Percentiles rank a stretch among this genome's conserved stretches.
Conservation (phyloP, 1,284 basidiomycete genomes). For the Ustilago esculenta region DNA sequence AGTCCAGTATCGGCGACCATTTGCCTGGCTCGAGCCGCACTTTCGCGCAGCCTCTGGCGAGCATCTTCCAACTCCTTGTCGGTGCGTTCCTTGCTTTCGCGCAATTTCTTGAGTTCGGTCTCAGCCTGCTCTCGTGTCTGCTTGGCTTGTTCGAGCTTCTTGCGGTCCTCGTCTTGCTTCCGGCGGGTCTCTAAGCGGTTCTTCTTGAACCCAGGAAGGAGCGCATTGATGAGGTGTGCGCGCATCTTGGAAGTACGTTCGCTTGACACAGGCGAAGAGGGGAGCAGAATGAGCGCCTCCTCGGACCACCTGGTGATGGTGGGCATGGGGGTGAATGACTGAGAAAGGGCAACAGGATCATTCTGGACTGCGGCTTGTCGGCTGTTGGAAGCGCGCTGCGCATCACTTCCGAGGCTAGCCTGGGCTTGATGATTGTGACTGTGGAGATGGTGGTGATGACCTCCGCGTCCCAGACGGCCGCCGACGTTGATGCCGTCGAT, state of each 20-base stretch:
- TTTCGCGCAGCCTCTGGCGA: constrained; percentile 60
- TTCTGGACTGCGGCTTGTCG: constrained; percentile 24
- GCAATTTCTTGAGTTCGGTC: constrained; percentile 40
- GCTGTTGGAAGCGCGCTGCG: constrained; percentile 22
- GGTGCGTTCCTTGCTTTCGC: constrained; percentile 40
- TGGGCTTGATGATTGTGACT: constrained; percentile 34
- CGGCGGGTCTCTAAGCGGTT: constrained; percentile 27
- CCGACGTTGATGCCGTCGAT: constrained; percentile 44
- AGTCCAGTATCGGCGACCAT: constrained; percentile 11
- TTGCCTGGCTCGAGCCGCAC: constrained; percentile 64
- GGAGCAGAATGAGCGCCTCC: constrained; percentile 81
- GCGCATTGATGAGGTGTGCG: constrained; percentile 78
- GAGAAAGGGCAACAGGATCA: constrained; percentile 60
- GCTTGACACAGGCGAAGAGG: constrained; percentile 73
- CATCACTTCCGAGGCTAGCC: constrained; percentile 25
- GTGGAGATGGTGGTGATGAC: constrained; percentile 30
- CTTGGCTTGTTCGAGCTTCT: constrained; percentile 63
- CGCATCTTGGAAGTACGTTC: constrained; percentile 76
- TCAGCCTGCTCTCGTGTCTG: constrained; percentile 65
- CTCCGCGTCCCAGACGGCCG: constrained; percentile 16
- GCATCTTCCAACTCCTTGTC: constrained; percentile 57
- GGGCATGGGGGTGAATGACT: constrained; percentile 74
- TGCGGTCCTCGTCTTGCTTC: constrained; percentile 68
- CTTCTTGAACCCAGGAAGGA: constrained; percentile 75
- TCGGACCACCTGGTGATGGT: constrained; percentile 92